These are phyloP conservation scores for Ceriops decandra DNA, from an alignment of 345 rosid genomes.

Conservation along the genomic window DNA sequence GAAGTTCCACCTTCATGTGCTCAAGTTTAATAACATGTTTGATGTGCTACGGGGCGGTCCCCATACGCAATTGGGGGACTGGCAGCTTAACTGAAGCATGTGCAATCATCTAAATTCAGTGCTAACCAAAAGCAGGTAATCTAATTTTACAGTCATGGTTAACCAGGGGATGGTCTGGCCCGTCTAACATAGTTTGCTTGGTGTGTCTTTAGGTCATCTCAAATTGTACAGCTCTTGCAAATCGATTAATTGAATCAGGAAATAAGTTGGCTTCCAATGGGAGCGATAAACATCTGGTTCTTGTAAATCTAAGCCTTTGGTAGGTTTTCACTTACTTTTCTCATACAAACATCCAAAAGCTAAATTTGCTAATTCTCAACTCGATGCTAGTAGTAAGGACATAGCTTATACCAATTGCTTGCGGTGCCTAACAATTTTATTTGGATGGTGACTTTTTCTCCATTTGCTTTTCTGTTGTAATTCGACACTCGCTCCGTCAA, in stretches of 20 bases:
- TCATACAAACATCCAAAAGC: too few relatives aligned
- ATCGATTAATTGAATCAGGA: slow-evolving; percentile 63
- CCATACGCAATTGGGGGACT: too few relatives aligned
- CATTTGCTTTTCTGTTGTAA: too few relatives aligned
- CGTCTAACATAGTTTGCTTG: slow-evolving; percentile 1
- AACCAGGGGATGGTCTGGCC: not conserved
- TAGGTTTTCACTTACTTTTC: slow-evolving; percentile 26
- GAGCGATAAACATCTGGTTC: slow-evolving; percentile 25
- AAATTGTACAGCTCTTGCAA: slow-evolving; percentile 73
- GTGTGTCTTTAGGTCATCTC: slow-evolving; percentile 56
- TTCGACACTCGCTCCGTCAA: not conserved
- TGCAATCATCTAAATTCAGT: too few relatives aligned
- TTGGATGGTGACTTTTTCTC: not conserved
- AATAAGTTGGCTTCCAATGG: slow-evolving; percentile 86
- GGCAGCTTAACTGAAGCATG: too few relatives aligned
- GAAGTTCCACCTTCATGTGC: too few relatives aligned
- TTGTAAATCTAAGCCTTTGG: slow-evolving; percentile 48
- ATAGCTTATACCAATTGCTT: too few relatives aligned
- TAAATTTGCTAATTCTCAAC: too few relatives aligned
- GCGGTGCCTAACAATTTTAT: too few relatives aligned
- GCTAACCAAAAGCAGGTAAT: slow-evolving; percentile 54
- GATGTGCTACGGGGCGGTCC: too few relatives aligned
- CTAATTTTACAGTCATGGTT: not conserved
- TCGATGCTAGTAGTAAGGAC: too few relatives aligned
- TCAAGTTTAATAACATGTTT: too few relatives aligned